A percentile compares a stretch with the other conserved stretches of the same genome.
Conservation (phyloP, 2,329 filamentous ascomycete species). For the Botrytis fragariae region DNA sequence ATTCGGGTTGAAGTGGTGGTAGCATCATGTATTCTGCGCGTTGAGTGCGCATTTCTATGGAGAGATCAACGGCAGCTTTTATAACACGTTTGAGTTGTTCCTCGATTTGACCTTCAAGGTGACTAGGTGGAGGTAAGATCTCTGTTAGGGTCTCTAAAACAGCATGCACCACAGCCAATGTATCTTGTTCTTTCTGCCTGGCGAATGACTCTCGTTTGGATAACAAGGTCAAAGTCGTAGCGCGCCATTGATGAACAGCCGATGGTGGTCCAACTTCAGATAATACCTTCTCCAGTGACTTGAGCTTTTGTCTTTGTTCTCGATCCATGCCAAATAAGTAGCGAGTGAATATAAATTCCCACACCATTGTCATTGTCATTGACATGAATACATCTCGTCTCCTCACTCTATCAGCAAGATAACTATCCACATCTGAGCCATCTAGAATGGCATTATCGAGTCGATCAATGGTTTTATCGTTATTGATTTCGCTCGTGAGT, state of each 20-base stretch:
- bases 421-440: conserved; percentile 85
- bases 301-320: conserved; percentile 96
- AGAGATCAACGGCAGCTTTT: conserved; percentile 81
- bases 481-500: conserved; percentile 76
- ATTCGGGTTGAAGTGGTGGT: conserved; percentile 89
- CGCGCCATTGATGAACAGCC: conserved; percentile 96
- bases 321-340: conserved; percentile 99
- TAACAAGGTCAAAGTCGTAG: conserved; percentile 87
- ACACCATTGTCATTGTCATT: conserved; percentile 98
- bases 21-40: conserved; percentile 98
- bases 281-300: conserved; percentile 88
- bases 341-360: conserved; percentile 96
- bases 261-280: conserved; percentile 80
- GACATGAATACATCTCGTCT: conserved; percentile 97
- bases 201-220: conserved; percentile 77
- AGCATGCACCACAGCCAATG: conserved; percentile 91
- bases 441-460: conserved; percentile 94
- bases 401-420: conserved; percentile 82
- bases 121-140: conserved; percentile 81
- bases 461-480: conserved; percentile 90
- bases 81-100: conserved; percentile 85
- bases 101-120: conserved; percentile 77
- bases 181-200: conserved; percentile 81
- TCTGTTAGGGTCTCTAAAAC: conserved; percentile 80
- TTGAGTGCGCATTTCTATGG: conserved; percentile 96